Conservation (phyloP, 2,329 filamentous ascomycete species). For the Xylariaceae sp. region DNA sequence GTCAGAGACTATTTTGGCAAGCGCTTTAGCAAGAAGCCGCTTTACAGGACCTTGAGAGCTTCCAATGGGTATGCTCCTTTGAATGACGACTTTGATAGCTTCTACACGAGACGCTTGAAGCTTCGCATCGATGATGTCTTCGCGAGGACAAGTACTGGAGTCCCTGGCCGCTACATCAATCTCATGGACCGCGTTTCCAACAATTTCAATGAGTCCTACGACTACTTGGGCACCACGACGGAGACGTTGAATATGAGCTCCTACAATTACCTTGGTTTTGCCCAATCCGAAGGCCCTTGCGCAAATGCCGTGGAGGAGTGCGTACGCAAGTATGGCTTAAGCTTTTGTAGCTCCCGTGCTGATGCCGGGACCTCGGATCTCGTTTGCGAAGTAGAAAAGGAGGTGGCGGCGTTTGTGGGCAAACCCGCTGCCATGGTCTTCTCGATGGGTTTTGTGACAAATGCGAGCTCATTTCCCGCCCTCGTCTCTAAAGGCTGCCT, state of each 20-base stretch:
- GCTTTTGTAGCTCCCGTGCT: slow-evolving; percentile 78
- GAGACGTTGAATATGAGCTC: slow-evolving; percentile 99
- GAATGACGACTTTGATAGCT: slow-evolving; percentile 98
- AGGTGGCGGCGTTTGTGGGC: slow-evolving; percentile 90
- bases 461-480: slow-evolving; percentile 89
- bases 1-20: slow-evolving; percentile 98
- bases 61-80: slow-evolving; percentile 91
- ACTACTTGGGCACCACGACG: slow-evolving; percentile 86
- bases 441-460: slow-evolving; percentile 98
- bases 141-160: slow-evolving; percentile 87
- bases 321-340: slow-evolving; percentile 85
- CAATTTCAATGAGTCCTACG: slow-evolving; percentile 90
- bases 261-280: slow-evolving; percentile 99
- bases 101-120: slow-evolving; percentile 93
- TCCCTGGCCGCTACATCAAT: slow-evolving; percentile 92
- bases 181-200: slow-evolving; percentile 88
- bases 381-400: slow-evolving; percentile 84
- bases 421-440: slow-evolving; percentile 96
- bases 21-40: slow-evolving; percentile 82
- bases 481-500: slow-evolving; percentile 91
- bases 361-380: slow-evolving; percentile 90
- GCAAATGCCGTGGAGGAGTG: slow-evolving; percentile 90
- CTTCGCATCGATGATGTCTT: slow-evolving; percentile 97
- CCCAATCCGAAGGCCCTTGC: slow-evolving; percentile 95
- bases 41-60: slow-evolving; percentile 81